Conservation (phyloP, 495 filamentous ascomycete species). For the Aspergillus homomorphus region DNA sequence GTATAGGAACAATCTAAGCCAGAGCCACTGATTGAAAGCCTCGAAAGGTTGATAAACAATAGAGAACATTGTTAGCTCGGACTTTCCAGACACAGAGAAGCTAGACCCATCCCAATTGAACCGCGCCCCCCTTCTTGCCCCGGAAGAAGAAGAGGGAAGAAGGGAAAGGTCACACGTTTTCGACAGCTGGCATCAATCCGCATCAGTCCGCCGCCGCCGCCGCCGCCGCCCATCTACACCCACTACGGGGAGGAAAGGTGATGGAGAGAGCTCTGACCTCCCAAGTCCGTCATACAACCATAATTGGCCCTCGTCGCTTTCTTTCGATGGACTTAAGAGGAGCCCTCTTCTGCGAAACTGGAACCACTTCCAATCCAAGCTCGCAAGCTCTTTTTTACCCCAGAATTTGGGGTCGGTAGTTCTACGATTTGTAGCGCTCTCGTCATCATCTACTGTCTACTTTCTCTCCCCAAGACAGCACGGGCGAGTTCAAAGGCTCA, state of each 20-base stretch:
- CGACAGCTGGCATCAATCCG: constrained; percentile 6
- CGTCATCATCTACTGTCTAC: background rate
- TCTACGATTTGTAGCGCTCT: background rate
- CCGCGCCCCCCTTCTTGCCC: too few species aligned
- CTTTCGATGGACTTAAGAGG: background rate
- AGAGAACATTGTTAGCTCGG: background rate
- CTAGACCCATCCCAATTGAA: constrained; percentile 35
- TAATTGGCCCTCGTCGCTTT: background rate
- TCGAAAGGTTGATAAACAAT: too few species aligned
- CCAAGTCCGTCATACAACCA: background rate
- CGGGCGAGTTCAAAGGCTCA: background rate
- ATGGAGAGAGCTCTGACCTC: background rate
- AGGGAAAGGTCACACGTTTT: background rate
- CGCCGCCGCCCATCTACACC: background rate
- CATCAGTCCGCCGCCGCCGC: background rate
- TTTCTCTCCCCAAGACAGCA: background rate
- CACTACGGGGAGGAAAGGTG: background rate
- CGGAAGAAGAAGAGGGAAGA: background rate
- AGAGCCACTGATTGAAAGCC: background rate
- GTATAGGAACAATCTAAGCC: background rate
- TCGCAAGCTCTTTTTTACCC: background rate
- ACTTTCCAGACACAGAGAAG: constrained; percentile 17
- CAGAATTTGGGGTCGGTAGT: background rate
- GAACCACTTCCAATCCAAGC: background rate
- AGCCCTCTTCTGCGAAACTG: background rate